Base-by-base conservation (phyloP, 2,329 filamentous ascomycete genomes). In the Anthostomella pinea region DNA sequence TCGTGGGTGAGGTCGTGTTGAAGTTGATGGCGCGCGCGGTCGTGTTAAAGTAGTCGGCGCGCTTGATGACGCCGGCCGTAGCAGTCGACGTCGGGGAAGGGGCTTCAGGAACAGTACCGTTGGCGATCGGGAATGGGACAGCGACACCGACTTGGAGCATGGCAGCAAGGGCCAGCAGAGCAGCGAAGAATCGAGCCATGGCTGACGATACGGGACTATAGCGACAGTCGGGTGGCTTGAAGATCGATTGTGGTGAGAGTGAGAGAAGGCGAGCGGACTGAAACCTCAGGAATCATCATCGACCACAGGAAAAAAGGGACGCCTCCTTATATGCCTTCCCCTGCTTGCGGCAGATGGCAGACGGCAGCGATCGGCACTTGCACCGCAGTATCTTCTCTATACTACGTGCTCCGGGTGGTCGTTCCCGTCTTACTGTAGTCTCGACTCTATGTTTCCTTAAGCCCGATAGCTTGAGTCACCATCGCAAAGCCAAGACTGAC, bases 131-230 rank as follows among this genome's bases (percentile, higher is more conserved):
- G 41, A 33, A 55, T 20, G 54, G 54, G 29, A 42, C 52, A 37
- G 53, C 53, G 33, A 45, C 44, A 43, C 44, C 48, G 33, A 52
- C 47, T 30, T 53, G 48, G 33, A 56, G 30, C 41, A 54, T 45
- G 43, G 52, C 52, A 28, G 42, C 48, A 27, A 38, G 46, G 35
- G 55, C 53, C 48, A 58, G 37, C 20, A 57, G 33, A 39, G 46
- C 46, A 48, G 52, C 43, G 44, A 58, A 45, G 46, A 58, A 54
- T 14, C 51, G 52, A 39, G 55, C 51, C 55, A 58, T 58, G 31
- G 43, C 35, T 45, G 29, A 33, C 19, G 14, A 36, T 43, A 27
- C 30, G 38, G 6, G 17, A 11, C 13, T 28, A 37, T 33, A 41
- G 18, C 27, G 41, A 47, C 10, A 27, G 28, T 33, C 37, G n/a